These are phyloP conservation scores for Aspergillus brunneoviolaceus DNA, from an alignment of 2,329 filamentous ascomycete species.

Conservation along the genomic window DNA sequence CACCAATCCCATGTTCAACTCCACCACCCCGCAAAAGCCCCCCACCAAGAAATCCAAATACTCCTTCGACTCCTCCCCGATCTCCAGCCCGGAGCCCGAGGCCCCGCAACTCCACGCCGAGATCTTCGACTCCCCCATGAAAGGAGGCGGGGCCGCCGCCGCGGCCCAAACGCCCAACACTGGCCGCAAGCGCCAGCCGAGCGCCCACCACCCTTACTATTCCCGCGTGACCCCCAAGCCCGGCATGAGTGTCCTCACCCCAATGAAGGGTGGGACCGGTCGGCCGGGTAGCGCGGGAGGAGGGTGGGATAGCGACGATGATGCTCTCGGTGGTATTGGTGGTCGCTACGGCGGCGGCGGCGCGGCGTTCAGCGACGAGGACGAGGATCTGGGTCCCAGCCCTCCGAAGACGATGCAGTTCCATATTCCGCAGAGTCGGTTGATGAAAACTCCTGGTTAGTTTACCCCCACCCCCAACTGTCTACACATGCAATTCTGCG, in stretches of 20 bases:
- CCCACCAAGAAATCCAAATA: conserved; percentile 30
- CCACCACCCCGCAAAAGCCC: conserved; percentile 32
- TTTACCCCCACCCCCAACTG: not conserved
- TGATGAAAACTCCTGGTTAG: conserved; percentile 51
- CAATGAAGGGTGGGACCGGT: conserved; percentile 46
- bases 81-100: conserved; percentile 74
- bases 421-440: conserved; percentile 50
- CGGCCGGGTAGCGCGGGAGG: conserved; percentile 29
- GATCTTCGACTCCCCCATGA: conserved; percentile 75
- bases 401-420: conserved; percentile 74
- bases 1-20: conserved; percentile 29
- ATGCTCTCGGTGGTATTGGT: conserved; percentile 39
- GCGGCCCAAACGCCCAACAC: conserved; percentile 34
- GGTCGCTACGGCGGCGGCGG: conserved; percentile 57
- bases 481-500: not conserved
- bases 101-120: conserved; percentile 82
- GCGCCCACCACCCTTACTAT: conserved; percentile 27
- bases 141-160: conserved; percentile 23
- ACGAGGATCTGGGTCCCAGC: conserved; percentile 68
- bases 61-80: conserved; percentile 51
- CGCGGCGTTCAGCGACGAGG: conserved; percentile 27
- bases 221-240: conserved; percentile 61
- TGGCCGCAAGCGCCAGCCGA: conserved; percentile 46
- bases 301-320: conserved; percentile 72
- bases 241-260: conserved; percentile 83